These are phyloP conservation scores for Microstegium vimineum DNA, from an alignment of 176 grass and related monocot species.

Conservation along the genomic window DNA sequence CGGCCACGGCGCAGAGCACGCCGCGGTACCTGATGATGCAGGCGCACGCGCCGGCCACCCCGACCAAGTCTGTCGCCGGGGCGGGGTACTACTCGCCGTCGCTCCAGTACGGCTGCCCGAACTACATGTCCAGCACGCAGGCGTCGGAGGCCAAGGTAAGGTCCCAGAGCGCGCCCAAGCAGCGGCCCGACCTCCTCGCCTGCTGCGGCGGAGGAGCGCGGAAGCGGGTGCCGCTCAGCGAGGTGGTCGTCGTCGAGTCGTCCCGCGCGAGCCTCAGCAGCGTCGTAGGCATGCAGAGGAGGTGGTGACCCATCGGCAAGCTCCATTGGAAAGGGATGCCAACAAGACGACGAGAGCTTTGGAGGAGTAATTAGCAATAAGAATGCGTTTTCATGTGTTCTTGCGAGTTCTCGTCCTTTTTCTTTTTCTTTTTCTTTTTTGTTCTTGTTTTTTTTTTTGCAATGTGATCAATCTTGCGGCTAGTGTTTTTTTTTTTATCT, in stretches of 20 bases:
- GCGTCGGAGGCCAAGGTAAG: conserved; percentile 90
- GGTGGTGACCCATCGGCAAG: conserved; percentile 57
- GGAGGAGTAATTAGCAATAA: conserved; percentile 44
- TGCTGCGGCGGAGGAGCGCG: not conserved
- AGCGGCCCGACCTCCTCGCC: conserved; percentile 44
- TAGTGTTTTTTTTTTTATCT: not conserved
- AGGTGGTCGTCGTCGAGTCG: conserved; percentile 66
- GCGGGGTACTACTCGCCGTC: conserved; percentile 19
- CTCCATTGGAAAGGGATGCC: not conserved
- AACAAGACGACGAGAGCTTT: conserved; percentile 25
- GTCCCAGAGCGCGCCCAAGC: conserved; percentile 93
- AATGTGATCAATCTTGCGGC: conserved; percentile 7
- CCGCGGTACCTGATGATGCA: conserved; percentile 59
- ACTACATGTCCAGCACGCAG: conserved; percentile 90
- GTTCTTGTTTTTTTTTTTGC: not conserved
- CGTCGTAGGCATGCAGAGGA: conserved; percentile 62
- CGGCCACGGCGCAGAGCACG: conserved; percentile 84
- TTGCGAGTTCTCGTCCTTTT: conserved; percentile 34
- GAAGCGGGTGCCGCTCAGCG: conserved; percentile 75
- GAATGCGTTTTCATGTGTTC: conserved; percentile 48
- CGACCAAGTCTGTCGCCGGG: conserved; percentile 70
- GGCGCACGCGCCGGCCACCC: conserved; percentile 42
- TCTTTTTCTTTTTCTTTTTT: too few species aligned
- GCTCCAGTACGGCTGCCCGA: conserved; percentile 39
- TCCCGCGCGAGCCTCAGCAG: conserved; percentile 71